Evolutionary conservation across 75 land plant species (phyloP).

Genomic region (Chamaecyparis obtusa): DNA sequence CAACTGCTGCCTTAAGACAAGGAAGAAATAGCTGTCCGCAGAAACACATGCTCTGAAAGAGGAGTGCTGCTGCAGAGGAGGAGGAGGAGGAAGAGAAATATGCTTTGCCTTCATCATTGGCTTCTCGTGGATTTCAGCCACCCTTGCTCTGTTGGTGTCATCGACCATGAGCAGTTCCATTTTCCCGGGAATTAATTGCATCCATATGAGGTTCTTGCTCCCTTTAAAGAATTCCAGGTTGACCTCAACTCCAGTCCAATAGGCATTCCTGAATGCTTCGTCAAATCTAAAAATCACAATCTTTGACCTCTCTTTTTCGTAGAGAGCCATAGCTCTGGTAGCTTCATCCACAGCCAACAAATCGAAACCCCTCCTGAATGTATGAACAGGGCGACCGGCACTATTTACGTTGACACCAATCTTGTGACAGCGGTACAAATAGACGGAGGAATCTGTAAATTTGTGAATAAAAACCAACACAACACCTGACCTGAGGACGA

Average conservation of each 20-base stretch:
- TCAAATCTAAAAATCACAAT: slow-evolving; percentile 21
- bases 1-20: slow-evolving; percentile 8
- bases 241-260: slow-evolving; percentile 22
- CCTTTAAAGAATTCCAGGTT: slow-evolving; percentile 11
- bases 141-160: slow-evolving; percentile 17
- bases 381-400: not conserved
- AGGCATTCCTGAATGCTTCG: slow-evolving; percentile 11
- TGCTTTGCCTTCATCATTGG: slow-evolving; percentile 27
- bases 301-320: not conserved
- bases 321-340: slow-evolving; percentile 21
- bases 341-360: slow-evolving; percentile 29
- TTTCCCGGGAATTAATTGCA: slow-evolving; percentile 31
- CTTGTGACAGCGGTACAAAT: slow-evolving; percentile 17
- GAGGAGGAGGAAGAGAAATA: slow-evolving; percentile 17
- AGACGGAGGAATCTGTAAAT: not conserved
- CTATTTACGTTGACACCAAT: not conserved
- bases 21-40: slow-evolving; percentile 21
- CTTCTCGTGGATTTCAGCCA: slow-evolving; percentile 15
- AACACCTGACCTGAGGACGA: slow-evolving; percentile 26
- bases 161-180: slow-evolving; percentile 31
- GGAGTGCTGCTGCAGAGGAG: not conserved
- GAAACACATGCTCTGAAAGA: slow-evolving; percentile 29
- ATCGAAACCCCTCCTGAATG: slow-evolving; percentile 20
- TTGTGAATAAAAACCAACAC: slow-evolving; percentile 15
- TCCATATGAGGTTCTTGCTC: slow-evolving; percentile 23